Base-by-base conservation (phyloP, 192 early-diverging fungal genomes). In the Glomus cerebriforme region DNA sequence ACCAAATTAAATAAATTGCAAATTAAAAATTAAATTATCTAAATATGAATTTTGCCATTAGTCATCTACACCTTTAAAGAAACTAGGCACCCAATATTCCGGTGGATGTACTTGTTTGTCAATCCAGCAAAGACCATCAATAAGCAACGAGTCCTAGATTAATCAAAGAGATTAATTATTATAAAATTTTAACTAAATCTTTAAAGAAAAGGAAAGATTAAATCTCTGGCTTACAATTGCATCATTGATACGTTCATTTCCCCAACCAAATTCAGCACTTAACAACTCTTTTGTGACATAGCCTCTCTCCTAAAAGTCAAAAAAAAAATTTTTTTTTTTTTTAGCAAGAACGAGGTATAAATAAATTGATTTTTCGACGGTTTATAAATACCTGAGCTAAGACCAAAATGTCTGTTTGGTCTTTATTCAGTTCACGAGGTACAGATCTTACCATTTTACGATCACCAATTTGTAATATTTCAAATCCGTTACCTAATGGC, bases 401-500 rank as follows among this genome's bases (percentile, higher is more conserved):
- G 0, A 84, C 79, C 24, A 98, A 80, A 24, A 96, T 83, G 0
- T 85, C 85, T 0, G 92, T 85, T 39, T 92, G 92, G 83, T 99
- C 97, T 6, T 83, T 85, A 77, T 97, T 96, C 80, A 98, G 81
- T 79, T 99, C 97, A 9, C 93, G 83, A 17, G 96, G 96, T 1
- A 97, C 92, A 32, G 93, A 96, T 78, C 93, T 92, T 7, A 99
- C 92, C 91, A 99, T 91, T 65, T 89, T 92, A 58, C 89, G 85
- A 9, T 85, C 81, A 24, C 97, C 97, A 82, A 98, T 90, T 34
- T 81, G 84, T 12, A 98, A 75, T 15, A 99, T 89, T 62, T 89
- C 88, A 87, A 95, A 98, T n/a, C 96, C 96, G 83, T 89, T 92
- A 60, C 93, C 94, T 27, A 99, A 87, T n/a, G 96, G 94, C 45